Percentiles rank a stretch among this genome's conserved stretches.
Evolutionary conservation across 306 rosid species (phyloP).

Genomic region (Malus orientalis): DNA sequence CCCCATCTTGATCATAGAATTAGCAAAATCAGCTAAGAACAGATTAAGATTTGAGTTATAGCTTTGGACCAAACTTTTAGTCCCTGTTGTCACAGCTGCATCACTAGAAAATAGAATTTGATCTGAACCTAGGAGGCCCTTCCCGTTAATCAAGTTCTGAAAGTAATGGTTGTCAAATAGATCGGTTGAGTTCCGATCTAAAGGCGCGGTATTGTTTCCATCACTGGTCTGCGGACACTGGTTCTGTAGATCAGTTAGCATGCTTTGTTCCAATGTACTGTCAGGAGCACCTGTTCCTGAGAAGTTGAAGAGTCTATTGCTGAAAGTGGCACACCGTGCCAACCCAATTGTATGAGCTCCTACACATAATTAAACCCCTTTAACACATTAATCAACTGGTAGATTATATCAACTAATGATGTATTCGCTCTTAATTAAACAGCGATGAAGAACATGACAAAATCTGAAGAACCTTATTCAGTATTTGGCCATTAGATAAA

Average conservation of each 20-base stretch:
- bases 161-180: constrained; percentile 83
- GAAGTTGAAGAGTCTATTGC: constrained; percentile 73
- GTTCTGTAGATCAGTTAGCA: constrained; percentile 51
- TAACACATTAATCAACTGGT: not conserved
- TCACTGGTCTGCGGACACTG: constrained; percentile 58
- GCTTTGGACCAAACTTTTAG: constrained; percentile 45
- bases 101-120: constrained; percentile 50
- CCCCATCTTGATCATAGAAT: constrained; percentile 81
- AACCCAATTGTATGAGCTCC: constrained; percentile 85
- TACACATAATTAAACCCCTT: constrained; percentile 2
- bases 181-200: constrained; percentile 68
- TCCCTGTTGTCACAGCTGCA: constrained; percentile 29
- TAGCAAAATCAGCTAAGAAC: constrained; percentile 51
- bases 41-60: constrained; percentile 33
- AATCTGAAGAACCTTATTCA: not conserved
- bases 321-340: constrained; percentile 56
- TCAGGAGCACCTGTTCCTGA: constrained; percentile 50
- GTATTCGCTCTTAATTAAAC: not conserved
- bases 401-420: not conserved
- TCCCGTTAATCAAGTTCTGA: constrained; percentile 46
- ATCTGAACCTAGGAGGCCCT: constrained; percentile 74
- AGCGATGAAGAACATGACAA: not conserved
- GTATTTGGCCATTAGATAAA: not conserved
- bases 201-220: constrained; percentile 40
- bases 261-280: constrained; percentile 37